These are phyloP conservation scores for Scheffersomyces amazonensis DNA, from an alignment of 805 yeast species.

Conservation along the genomic window DNA sequence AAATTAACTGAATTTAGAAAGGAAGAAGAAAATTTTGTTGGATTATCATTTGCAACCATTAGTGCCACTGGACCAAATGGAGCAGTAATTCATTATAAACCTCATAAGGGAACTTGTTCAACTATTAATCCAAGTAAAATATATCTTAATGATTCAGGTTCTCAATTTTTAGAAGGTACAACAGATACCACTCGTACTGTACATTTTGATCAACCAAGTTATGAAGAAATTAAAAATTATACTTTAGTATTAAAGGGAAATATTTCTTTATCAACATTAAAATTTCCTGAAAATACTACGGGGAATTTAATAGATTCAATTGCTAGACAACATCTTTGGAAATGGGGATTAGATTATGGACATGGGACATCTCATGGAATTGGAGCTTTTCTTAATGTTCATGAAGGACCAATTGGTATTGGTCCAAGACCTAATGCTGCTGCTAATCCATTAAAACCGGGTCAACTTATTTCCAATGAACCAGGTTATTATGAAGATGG, in stretches of 20 bases:
- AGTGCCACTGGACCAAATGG: constrained; percentile 76
- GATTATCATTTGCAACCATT: constrained; percentile 71
- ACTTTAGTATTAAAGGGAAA: constrained; percentile 60
- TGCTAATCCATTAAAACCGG: constrained; percentile 42
- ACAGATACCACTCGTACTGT: constrained; percentile 64
- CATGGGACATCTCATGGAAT: constrained; percentile 69
- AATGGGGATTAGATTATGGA: constrained; percentile 52
- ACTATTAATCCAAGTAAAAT: constrained; percentile 51
- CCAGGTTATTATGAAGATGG: constrained; percentile 64
- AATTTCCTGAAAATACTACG: constrained; percentile 54
- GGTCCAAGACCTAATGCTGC: constrained; percentile 53
- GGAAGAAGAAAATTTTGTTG: constrained; percentile 49
- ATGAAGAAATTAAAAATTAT: constrained; percentile 47
- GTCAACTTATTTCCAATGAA: constrained; percentile 57
- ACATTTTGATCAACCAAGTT: constrained; percentile 48
- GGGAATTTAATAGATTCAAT: constrained; percentile 54
- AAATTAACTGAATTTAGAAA: constrained; percentile 36
- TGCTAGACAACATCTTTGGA: constrained; percentile 61
- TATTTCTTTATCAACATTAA: constrained; percentile 44
- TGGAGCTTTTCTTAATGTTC: constrained; percentile 60
- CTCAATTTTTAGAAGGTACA: constrained; percentile 62
- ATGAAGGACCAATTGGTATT: constrained; percentile 64
- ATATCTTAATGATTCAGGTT: constrained; percentile 58
- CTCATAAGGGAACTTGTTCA: constrained; percentile 41
- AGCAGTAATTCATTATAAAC: constrained; percentile 74